phyloP scores from a whole-genome alignment of 2,329 filamentous ascomycete genomes.

The Alternaria conjuncta region DNA sequence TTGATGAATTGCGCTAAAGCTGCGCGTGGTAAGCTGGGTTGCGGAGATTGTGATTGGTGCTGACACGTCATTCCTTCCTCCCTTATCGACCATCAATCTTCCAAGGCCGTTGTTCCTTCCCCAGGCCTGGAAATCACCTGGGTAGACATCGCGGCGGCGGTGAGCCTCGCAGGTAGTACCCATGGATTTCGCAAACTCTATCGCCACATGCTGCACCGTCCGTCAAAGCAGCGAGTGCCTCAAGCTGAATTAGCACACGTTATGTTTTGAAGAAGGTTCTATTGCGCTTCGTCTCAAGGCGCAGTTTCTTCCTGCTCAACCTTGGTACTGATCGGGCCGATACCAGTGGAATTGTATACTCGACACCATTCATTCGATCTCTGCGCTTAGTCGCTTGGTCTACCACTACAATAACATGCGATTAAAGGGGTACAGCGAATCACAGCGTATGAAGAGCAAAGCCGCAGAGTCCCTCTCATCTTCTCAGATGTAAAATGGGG shows the following conservation, averaged over 20 bases:
- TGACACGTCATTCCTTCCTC: neutral
- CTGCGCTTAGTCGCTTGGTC: neutral
- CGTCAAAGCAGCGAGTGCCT: neutral
- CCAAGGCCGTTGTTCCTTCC: neutral
- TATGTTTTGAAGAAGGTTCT: neutral
- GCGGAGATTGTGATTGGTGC: constrained; percentile 7
- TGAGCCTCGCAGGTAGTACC: neutral
- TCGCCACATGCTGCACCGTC: neutral
- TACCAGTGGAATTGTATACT: neutral
- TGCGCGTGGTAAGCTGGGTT: neutral
- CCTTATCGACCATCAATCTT: neutral
- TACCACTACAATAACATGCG: neutral
- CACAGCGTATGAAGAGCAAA: neutral
- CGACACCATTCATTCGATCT: neutral
- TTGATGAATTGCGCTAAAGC: neutral
- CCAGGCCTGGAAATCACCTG: neutral
- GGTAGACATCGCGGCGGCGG: neutral
- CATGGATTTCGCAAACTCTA: neutral
- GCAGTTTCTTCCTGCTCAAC: neutral
- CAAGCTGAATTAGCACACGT: neutral
- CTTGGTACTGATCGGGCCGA: neutral
- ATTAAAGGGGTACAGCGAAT: neutral
- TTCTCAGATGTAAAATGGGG: neutral
- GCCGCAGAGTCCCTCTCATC: neutral
- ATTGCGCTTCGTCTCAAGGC: neutral